phyloP scores from a whole-genome alignment of 2,329 filamentous ascomycete genomes.

The Emergomyces pasteurianus region DNA sequence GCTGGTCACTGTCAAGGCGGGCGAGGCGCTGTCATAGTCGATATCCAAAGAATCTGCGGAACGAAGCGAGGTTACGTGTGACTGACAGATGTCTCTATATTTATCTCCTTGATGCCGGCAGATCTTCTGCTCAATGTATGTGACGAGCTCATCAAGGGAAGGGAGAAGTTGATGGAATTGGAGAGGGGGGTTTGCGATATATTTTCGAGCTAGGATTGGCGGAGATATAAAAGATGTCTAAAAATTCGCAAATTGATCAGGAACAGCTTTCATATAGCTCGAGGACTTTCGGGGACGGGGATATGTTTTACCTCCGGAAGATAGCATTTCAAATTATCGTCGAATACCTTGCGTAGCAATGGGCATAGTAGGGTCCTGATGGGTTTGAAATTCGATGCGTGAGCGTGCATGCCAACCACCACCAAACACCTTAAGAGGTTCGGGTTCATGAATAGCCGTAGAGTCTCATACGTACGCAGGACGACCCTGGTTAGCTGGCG shows the following conservation, averaged over 20 bases:
- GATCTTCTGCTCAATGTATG: constrained; percentile 40
- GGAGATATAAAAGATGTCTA: constrained; percentile 53
- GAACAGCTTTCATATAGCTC: constrained; percentile 6
- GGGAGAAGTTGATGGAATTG: constrained; percentile 61
- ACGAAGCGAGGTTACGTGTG: constrained; percentile 35
- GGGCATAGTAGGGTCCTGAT: constrained; percentile 44
- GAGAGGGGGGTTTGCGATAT: constrained; percentile 49
- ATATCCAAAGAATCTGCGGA: constrained; percentile 59
- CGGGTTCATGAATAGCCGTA: constrained; percentile 3
- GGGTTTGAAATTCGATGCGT: neutral
- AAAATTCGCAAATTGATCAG: constrained; percentile 7
- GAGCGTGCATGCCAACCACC: neutral
- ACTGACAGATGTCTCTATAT: constrained; percentile 38
- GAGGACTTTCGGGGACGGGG: neutral
- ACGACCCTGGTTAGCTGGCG: constrained; percentile 37
- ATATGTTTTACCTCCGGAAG: constrained; percentile 33
- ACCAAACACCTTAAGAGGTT: neutral
- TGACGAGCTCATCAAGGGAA: constrained; percentile 42
- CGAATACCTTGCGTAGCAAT: constrained; percentile 47
- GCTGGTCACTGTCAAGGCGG: constrained; percentile 52
- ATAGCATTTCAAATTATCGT: constrained; percentile 43
- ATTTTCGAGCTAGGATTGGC: constrained; percentile 44
- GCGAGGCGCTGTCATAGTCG: constrained; percentile 59
- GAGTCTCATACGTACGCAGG: constrained; percentile 21
- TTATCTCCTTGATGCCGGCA: constrained; percentile 32